These are phyloP conservation scores for Tulasnella sp. DNA, from an alignment of 768 basidiomycete species.

Conservation along the genomic window DNA sequence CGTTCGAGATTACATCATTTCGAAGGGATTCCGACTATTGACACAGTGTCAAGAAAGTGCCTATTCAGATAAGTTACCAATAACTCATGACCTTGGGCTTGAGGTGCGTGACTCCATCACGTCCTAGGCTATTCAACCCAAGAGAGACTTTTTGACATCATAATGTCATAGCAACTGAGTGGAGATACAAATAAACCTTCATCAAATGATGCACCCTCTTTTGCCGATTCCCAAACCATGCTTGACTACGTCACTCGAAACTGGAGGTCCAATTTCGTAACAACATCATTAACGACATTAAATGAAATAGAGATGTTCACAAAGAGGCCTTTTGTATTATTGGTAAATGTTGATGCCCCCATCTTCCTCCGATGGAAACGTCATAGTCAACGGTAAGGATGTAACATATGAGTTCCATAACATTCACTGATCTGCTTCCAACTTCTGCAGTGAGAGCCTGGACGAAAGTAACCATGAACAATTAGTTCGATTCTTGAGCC, in stretches of 20 bases:
- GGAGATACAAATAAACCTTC: not conserved
- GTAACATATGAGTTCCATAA: no score
- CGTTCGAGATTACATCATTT: conserved; percentile 19
- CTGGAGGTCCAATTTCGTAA: conserved; percentile 75
- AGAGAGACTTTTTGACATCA: not conserved
- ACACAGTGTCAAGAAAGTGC: not conserved
- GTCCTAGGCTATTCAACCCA: not conserved
- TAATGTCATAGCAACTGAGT: not conserved
- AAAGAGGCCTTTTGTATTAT: conserved; percentile 82
- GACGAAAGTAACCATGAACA: no score
- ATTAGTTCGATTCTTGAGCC: no score
- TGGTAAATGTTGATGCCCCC: conserved; percentile 75
- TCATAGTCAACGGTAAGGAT: conserved; percentile 35
- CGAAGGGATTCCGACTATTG: conserved; percentile 20
- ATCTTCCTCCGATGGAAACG: conserved; percentile 54
- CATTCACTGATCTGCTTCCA: no score
- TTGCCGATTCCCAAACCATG: conserved; percentile 42
- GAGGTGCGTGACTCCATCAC: not conserved
- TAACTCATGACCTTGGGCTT: conserved; percentile 17
- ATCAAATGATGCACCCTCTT: conserved; percentile 15
- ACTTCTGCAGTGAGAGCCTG: no score
- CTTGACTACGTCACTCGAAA: conserved; percentile 64
- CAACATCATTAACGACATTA: conserved; percentile 42
- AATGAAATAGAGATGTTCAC: conserved; percentile 52
- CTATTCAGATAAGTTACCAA: not conserved